Percentiles rank a stretch among this genome's conserved stretches.
These are phyloP conservation scores for Pholiota adiposa DNA, from an alignment of 1,284 basidiomycete species.

Conservation along the genomic window DNA sequence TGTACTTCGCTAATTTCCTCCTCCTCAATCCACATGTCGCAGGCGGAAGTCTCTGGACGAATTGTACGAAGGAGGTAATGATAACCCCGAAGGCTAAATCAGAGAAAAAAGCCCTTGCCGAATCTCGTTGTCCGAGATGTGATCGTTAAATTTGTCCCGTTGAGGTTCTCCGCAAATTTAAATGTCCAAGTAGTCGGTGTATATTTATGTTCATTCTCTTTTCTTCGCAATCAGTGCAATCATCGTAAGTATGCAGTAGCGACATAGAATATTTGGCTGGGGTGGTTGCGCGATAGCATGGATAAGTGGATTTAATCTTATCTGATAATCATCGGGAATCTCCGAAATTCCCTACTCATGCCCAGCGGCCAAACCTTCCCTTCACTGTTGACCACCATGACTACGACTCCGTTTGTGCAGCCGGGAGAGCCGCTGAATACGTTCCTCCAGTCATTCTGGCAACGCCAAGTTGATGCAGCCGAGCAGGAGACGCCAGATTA, in stretches of 20 bases:
- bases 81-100: conserved; percentile 38
- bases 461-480: conserved; percentile 77
- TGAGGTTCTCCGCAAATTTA: no score
- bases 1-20: conserved; percentile 36
- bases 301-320: no score
- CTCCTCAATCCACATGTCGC: conserved; percentile 40
- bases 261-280: no score
- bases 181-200: no score
- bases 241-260: no score
- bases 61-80: conserved; percentile 41
- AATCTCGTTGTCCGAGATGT: conserved; percentile 41
- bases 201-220: no score
- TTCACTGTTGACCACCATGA: neutral
- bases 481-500: conserved; percentile 86
- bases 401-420: conserved; percentile 55
- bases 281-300: no score
- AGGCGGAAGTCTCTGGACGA: conserved; percentile 38
- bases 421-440: conserved; percentile 77
- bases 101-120: conserved; percentile 39
- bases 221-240: no score
- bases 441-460: conserved; percentile 84
- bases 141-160: conserved; percentile 14
- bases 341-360: conserved; percentile 6
- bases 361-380: neutral
- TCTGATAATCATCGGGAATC: neutral